Conservation (phyloP, 257 asterid genomes). For the Solanum habrochaites region DNA sequence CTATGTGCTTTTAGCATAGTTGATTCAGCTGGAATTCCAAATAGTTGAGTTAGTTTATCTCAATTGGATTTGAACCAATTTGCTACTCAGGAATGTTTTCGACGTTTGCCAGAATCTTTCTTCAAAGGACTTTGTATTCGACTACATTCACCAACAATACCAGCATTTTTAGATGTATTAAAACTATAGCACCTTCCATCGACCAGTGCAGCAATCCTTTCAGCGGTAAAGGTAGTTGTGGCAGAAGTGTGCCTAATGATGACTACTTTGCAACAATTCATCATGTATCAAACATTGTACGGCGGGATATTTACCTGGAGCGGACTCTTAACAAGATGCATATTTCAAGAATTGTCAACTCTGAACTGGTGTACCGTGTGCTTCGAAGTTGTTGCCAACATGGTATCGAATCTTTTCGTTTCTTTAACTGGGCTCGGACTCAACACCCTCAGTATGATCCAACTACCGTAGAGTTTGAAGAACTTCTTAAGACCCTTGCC, state of each 20-base stretch:
- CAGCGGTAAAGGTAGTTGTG: constrained; percentile 10
- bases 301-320: constrained; percentile 83
- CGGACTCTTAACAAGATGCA: constrained; percentile 87
- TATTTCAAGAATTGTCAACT: constrained; percentile 56
- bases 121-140: constrained; percentile 10
- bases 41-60: neutral
- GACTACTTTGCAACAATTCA: constrained; percentile 86
- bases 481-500: constrained; percentile 77
- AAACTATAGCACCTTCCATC: constrained; percentile 9
- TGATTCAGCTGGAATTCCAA: neutral
- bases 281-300: constrained; percentile 88
- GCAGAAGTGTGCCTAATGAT: constrained; percentile 48
- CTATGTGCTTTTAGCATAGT: neutral
- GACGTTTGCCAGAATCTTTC: constrained; percentile 8
- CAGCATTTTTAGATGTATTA: constrained; percentile 9
- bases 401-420: constrained; percentile 90
- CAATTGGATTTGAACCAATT: neutral
- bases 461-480: constrained; percentile 81
- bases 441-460: constrained; percentile 87
- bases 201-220: constrained; percentile 11
- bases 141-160: neutral
- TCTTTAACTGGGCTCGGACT: constrained; percentile 88
- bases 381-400: constrained; percentile 63
- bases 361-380: constrained; percentile 81
- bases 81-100: neutral